phyloP scores from a whole-genome alignment of 2,329 filamentous ascomycete species.

The Coniosporium tulheliwenetii region DNA sequence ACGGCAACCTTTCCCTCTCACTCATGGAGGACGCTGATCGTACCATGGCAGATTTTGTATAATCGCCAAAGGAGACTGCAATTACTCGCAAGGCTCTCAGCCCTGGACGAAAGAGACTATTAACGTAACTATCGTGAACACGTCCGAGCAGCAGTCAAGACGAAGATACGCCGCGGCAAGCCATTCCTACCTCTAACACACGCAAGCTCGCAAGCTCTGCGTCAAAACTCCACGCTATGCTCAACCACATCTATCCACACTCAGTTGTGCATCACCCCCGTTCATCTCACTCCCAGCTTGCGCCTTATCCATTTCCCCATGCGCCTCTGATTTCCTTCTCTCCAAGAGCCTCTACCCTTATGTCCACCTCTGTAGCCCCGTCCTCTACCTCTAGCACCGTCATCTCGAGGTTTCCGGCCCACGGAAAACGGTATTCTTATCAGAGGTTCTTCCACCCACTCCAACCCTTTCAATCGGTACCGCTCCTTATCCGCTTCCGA shows the following conservation, averaged over 20 bases:
- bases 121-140: too few relatives aligned
- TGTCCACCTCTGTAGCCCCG: slow-evolving; percentile 10
- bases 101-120: too few relatives aligned
- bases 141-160: too few relatives aligned
- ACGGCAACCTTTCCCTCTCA: too few relatives aligned
- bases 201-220: too few relatives aligned
- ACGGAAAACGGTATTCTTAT: slow-evolving; percentile 49
- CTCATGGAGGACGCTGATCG: too few relatives aligned
- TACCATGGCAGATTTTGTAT: too few relatives aligned
- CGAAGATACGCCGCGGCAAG: too few relatives aligned
- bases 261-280: not conserved
- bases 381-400: slow-evolving; percentile 14
- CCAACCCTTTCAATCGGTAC: slow-evolving; percentile 38
- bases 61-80: too few relatives aligned
- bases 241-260: not conserved
- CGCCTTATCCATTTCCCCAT: not conserved
- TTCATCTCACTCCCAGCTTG: not conserved
- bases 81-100: too few relatives aligned
- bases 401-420: slow-evolving; percentile 20
- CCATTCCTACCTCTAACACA: too few relatives aligned
- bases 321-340: slow-evolving; percentile 3
- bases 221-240: not conserved
- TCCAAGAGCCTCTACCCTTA: slow-evolving; percentile 5
- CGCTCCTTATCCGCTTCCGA: slow-evolving; percentile 40
- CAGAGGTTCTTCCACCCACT: slow-evolving; percentile 53